Percentiles rank a stretch among this genome's conserved stretches.
Conservation (phyloP, 1,284 basidiomycete genomes). For the Vanrija sp. region DNA sequence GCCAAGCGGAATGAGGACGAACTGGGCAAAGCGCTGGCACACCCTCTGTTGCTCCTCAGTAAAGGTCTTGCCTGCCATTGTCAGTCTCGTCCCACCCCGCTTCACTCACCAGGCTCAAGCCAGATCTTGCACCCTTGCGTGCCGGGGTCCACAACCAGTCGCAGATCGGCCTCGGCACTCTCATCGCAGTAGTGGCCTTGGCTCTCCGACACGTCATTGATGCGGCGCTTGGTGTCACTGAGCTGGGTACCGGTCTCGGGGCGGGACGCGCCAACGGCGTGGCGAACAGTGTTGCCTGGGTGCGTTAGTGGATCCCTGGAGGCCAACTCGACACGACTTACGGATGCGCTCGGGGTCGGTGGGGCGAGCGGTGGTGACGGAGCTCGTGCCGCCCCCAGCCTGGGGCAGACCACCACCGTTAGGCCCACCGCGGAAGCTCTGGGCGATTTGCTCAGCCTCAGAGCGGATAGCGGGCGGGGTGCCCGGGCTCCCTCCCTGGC, state of each 20-base stretch:
- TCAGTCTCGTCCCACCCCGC: neutral
- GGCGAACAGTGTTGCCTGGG: constrained; percentile 50
- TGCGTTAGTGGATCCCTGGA: no score
- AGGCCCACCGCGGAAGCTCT: no score
- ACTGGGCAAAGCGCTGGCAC: constrained; percentile 60
- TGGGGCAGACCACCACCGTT: neutral
- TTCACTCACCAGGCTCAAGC: constrained; percentile 59
- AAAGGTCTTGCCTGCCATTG: constrained; percentile 17
- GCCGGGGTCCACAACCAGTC: constrained; percentile 42
- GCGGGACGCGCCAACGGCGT: constrained; percentile 69
- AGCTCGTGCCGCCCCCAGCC: neutral
- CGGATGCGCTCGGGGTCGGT: constrained; percentile 30
- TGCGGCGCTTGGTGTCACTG: constrained; percentile 61
- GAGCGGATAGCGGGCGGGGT: no score
- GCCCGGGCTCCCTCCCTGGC: neutral
- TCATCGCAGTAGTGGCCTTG: constrained; percentile 80
- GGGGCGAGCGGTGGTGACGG: constrained; percentile 17
- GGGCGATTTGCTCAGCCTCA: no score
- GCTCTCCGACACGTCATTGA: constrained; percentile 67
- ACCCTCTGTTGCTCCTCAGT: constrained; percentile 27
- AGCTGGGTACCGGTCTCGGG: constrained; percentile 61
- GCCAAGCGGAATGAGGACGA: constrained; percentile 53
- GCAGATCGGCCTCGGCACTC: constrained; percentile 65
- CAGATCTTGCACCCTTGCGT: constrained; percentile 56
- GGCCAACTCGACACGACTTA: no score